Evolutionary conservation across 345 rosid genomes (phyloP).

Genomic region (Eucalyptus cladocalyx): DNA sequence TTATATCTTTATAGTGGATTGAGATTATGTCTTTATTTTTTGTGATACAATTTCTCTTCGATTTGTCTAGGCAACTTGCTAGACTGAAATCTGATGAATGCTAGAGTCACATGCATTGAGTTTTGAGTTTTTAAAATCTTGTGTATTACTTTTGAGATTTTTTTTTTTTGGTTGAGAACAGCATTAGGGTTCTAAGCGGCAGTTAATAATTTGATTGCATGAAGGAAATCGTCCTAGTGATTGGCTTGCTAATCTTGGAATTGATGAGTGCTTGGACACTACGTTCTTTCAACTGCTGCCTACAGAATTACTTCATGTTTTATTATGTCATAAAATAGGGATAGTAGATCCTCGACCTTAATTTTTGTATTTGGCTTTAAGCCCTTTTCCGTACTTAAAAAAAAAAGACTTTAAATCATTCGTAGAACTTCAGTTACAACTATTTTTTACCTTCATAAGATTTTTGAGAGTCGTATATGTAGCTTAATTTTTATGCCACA

Average conservation of each 20-base stretch:
- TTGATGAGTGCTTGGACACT: background rate
- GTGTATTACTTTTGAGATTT: background rate
- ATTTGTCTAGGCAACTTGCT: background rate
- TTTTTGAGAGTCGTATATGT: background rate
- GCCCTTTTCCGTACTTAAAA: background rate
- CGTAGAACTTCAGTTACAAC: background rate
- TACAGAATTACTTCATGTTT: background rate
- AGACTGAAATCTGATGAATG: background rate
- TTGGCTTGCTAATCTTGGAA: background rate
- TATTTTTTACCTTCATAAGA: background rate
- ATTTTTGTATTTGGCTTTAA: background rate
- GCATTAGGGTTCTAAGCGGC: background rate
- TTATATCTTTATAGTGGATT: background rate
- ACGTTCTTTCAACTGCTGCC: background rate
- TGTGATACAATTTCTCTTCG: background rate
- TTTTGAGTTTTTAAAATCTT: background rate
- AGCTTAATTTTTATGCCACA: background rate
- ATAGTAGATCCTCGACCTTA: background rate
- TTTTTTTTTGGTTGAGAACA: background rate
- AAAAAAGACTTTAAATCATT: background rate
- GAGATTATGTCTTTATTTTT: background rate
- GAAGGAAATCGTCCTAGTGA: background rate
- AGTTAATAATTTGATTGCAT: background rate
- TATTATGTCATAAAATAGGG: background rate
- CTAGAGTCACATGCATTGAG: background rate